Base-by-base conservation (phyloP, 257 asterid genomes). In the Prunella vulgaris region DNA sequence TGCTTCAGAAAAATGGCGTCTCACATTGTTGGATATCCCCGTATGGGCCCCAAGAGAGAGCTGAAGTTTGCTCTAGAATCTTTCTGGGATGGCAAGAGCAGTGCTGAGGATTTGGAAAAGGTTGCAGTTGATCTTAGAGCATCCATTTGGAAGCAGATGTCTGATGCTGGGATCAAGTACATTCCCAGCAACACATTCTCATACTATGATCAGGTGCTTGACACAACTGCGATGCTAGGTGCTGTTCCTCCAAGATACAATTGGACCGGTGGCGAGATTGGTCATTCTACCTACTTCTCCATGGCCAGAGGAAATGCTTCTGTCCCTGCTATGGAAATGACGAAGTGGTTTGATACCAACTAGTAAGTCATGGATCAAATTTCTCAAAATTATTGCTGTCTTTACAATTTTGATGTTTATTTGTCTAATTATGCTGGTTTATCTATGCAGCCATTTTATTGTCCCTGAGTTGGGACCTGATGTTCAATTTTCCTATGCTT, bases 311-410 rank as follows among this genome's bases (percentile, higher is more conserved):
- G 97, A 58, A 90, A 88, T 83, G 90, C 88, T 72, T 80, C 87
- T 60, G 92, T 90, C 53, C 95, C 97, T 42, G 95, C 97, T 27
- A 90, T 90, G 97, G 97, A 90, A 71, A 90, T 90, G 97, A 90
- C 97, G 77, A 90, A 90, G 84, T 88, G 95, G 95, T 90, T 90
- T 53, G 97, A 90, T 74, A 86, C 97, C 74, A 90, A 90, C 90
- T 90, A 90, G 97, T 90, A 77, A 84, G 96, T 82, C 57, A 37
- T 62, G 59, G 59, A 18, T 7, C 59, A 18, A 9, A 7, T 3
- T 52, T 17, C 9, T n/a, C 59, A 18, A 9, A 52, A n/a, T 46
- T 15, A n/a, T n/a, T 46, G 13, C 9, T 18, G 14, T 52, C 28
- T 52, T 52, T 18, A 5, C 20, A 6, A 1, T 52, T 52, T 28